Evolutionary conservation across 768 basidiomycete species (phyloP), one percentile per base, ranked within the genome.

Genomic region (Mycena amicta): DNA sequence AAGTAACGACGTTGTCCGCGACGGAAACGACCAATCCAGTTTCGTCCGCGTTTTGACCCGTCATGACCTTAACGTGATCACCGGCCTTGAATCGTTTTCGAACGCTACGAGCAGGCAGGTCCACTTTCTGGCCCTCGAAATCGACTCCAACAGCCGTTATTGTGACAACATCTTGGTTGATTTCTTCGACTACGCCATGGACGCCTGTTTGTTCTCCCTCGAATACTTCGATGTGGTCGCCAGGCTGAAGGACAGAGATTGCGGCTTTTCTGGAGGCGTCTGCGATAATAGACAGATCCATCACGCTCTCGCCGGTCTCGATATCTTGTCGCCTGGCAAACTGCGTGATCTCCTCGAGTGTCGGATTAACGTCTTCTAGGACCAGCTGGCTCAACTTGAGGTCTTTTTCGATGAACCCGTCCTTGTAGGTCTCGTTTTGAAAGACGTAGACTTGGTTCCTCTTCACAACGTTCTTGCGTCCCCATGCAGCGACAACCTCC

Each of bases 21-120:
- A 95, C 89, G 22, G 93, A 89, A 23, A 98, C 90, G 33, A 99
- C 96, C 66, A 98, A 81, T 77, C 97, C 97, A 3, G 95, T 95
- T 73, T 97, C 95, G 67, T 97, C 93, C 6, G 86, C 84, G 68
- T 98, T 97, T 73, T 94, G 88, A 23, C 97, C 97, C 16, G 88
- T 82, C 88, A 98, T 94, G 56, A 98, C 96, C 75, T 98, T 98
- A 74, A 99, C 94, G 67, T 99, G 97, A 74, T 98, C 96, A 68
- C 97, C 97, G 55, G 94, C 83, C 70, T 93, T 95, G 81, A 99
- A 98, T 43, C 89, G 81, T 75, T 99, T 99, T 66, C 95, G 81
- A 3, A 98, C 95, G 70, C 90, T 90, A 54, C 91, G 80, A 1
- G 93, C 92, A 11, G 91, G 89, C 6, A 95, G 81, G 57, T 95